Evolutionary conservation across 2,329 filamentous ascomycete genomes (phyloP), one percentile per base, ranked within the genome.

Genomic region (Dissoconium aciculare): DNA sequence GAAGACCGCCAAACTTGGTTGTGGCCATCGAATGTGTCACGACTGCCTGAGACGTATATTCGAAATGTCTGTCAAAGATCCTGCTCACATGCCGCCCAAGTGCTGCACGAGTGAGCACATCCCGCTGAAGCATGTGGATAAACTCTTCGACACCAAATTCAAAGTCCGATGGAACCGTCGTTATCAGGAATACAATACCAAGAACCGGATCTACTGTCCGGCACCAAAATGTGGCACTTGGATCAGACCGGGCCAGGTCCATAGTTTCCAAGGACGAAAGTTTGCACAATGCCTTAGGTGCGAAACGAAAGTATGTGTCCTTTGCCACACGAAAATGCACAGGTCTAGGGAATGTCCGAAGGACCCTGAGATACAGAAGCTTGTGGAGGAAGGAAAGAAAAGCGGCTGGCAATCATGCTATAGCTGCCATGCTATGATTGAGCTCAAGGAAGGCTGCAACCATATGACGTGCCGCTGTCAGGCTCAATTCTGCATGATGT

Each of bases 391-490:
- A 35, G 75, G 74, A 5, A 71, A 73, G 42, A 62, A 73, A 15
- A 63, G 74, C 31, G 77, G 78, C 14, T 85, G 77, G 75, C 75
- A 81, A 52, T 64, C 71, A 27, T 93, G 82, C 52, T 75, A 74
- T 49, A 73, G 64, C 39, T 92, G 84, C 57, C 71, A 67, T 40
- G 63, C 69, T 23, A 66, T 80, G 61, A 78, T 91, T 26, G 79
- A 91, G 53, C 59, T 83, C 29, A 77, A 77, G 43, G 79, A 87
- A 53, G 82, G 82, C 26, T 84, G 78, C 55, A 85, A 87, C 56
- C 83, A 87, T 51, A 87, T 91, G 71, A 83, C 73, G 15, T 92
- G 83, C 52, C 78, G 74, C 26, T 92, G 84, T 48, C 76, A 71
- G 32, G 80, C 80, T 15, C 70, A 91, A 45, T 91, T 91, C 48